phyloP scores from a whole-genome alignment of 148 eudicot genomes.

The Heliosperma pusillum region DNA sequence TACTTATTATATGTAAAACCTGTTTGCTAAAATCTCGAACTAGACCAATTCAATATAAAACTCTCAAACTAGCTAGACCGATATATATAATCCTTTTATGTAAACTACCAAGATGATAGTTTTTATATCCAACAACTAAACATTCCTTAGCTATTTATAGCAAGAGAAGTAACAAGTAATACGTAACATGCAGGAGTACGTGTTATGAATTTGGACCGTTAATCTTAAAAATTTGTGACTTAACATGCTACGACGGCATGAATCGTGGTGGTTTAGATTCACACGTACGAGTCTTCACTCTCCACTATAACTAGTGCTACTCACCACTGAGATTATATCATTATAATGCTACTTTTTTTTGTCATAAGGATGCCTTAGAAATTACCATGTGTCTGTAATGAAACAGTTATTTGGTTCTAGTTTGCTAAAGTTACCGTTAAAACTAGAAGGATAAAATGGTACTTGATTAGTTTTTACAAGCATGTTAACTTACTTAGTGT shows the following conservation, averaged over 20 bases:
- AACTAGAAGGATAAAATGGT: background rate
- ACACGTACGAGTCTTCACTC: background rate
- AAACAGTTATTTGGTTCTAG: background rate
- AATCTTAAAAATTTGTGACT: background rate
- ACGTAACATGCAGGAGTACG: constrained; percentile 12
- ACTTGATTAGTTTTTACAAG: background rate
- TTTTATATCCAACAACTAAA: background rate
- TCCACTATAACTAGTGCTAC: constrained; percentile 11
- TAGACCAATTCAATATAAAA: too few species aligned
- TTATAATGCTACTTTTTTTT: constrained; percentile 3
- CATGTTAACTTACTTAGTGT: too few species aligned
- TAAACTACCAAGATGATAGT: background rate
- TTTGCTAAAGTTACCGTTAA: background rate
- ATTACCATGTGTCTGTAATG: background rate
- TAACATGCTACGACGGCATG: background rate
- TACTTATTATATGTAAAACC: background rate
- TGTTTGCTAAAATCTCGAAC: background rate
- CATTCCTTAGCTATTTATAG: constrained; percentile 4
- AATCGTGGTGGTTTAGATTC: background rate
- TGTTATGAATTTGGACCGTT: background rate
- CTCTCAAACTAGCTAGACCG: too few species aligned
- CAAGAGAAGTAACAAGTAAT: background rate
- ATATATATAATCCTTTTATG: background rate
- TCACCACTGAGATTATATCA: constrained; percentile 9
- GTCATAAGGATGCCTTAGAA: background rate